These are phyloP conservation scores for Venturia asperata DNA, from an alignment of 2,329 filamentous ascomycete species.

Conservation along the genomic window DNA sequence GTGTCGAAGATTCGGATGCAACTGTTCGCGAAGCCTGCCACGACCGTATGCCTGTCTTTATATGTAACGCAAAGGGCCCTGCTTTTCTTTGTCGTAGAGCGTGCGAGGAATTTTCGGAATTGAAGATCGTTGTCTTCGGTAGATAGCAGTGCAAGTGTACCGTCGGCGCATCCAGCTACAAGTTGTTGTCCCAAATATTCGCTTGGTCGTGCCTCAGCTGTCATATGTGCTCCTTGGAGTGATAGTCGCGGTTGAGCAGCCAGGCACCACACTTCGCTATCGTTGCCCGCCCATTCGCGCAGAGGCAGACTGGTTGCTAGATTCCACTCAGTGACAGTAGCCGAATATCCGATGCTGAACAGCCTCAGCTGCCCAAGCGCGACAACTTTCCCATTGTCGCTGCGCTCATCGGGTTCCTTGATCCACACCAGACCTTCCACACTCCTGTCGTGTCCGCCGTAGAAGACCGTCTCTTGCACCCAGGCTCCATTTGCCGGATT, in stretches of 20 bases:
- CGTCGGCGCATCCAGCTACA: constrained; percentile 84
- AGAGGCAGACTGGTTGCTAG: constrained; percentile 68
- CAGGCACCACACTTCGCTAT: constrained; percentile 95
- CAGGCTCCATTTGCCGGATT: constrained; percentile 75
- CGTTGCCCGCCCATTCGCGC: constrained; percentile 81
- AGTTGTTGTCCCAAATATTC: constrained; percentile 49
- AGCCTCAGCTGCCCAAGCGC: constrained; percentile 56
- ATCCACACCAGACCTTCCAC: constrained; percentile 91
- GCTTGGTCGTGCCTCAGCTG: constrained; percentile 21
- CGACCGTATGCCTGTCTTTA: constrained; percentile 71
- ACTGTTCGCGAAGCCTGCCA: constrained; percentile 93
- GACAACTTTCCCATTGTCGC: constrained; percentile 33
- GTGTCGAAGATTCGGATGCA: constrained; percentile 89
- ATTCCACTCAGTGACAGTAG: constrained; percentile 92
- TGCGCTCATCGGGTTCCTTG: constrained; percentile 51
- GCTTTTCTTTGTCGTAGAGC: constrained; percentile 74
- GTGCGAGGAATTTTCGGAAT: constrained; percentile 68
- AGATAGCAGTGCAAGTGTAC: constrained; percentile 78
- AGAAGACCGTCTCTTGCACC: constrained; percentile 83
- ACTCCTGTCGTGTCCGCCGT: constrained; percentile 75
- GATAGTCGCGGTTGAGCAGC: constrained; percentile 67
- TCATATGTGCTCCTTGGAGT: constrained; percentile 23
- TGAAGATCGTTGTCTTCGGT: constrained; percentile 76
- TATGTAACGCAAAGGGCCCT: constrained; percentile 88
- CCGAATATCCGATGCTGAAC: constrained; percentile 94